Base-by-base conservation (phyloP, 495 filamentous ascomycete species). In the Cercophora newfieldiana region DNA sequence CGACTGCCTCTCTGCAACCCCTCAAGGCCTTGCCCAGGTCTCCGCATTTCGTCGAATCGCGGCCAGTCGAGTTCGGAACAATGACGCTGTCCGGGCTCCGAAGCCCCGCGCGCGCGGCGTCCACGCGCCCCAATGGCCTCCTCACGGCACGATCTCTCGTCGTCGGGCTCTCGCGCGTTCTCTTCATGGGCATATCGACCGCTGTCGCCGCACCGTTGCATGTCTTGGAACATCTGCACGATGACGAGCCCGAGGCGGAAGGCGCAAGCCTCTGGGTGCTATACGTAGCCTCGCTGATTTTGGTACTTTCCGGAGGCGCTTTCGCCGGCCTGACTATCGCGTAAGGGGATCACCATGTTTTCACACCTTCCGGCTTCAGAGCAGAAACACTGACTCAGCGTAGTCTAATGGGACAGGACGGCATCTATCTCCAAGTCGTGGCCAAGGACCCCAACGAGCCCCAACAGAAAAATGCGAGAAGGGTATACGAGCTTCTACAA, bases 311-410 rank as follows among this genome's bases (percentile, higher is more conserved):
- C 3, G 95, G 95, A 53, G 95, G 95, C 33, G 91, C 90, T n/a
- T 99, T 99, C 78, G 96, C 95, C 14, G 95, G 95, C 28, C 81
- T 99, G 73, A 99, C 95, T 37, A 96, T 99, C 73, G 95, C 95
- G 77, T 88, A 73, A 75, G 82, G 21, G 2, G 12, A 18, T 29
- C 21, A 21, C 29, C 55, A 76, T 19, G 2, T 53, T 21, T 30
- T 26, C 19, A 31, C 24, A 37, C 60, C 19, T 21, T 48, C 50
- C 31, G 44, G 8, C 47, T 8, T 22, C n/a, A 21, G 49, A 24
- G 26, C 16, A 10, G 33, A 21, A 18, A 22, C n/a, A 65, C 69
- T 74, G 58, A 72, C 64, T 49, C 58, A 63, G 22, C 54, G 16
- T 64, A 88, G 86, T 22, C 75, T 91, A 57, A 91, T 92, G 90